Base-by-base conservation (phyloP, 768 basidiomycete species). In the Tephrocybe sp. region DNA sequence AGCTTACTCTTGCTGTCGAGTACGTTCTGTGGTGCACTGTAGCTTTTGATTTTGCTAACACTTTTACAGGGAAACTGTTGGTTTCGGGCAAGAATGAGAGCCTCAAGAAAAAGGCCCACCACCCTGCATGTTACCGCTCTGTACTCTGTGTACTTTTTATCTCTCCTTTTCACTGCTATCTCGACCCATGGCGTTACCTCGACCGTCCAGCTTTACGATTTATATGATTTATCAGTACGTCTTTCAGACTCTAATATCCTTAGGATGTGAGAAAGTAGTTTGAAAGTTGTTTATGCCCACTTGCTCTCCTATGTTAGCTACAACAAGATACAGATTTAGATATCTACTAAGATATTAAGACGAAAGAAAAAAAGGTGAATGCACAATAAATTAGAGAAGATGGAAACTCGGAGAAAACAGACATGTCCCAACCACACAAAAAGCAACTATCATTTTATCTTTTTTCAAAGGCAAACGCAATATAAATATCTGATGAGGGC, bases 1-100 rank as follows among this genome's bases (percentile, higher is more conserved):
- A 98, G 74, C 72, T 99, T 55, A 96, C 94, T 3, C 77, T 95
- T 55, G 93, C 93, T 48, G 90, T 95, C 51, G 93, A 96, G 89
- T 91, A 69, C 69, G 92, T 85, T 44, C 30, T 48, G 50, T 58
- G 53, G 13, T 54, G 49, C 44, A 19, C 32, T 52, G 4, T 35
- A 47, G 46, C 46, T 43, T 60, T 8, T 40, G 55, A 45, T 9
- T 54, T 45, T 1, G 48, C 45, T 63, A 48, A 68, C 30, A 19
- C 40, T 39, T 10, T 12, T 54, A 12, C 61, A 89, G 89, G 74
- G 92, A 95, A 75, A 94, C 92, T 9, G 87, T 95, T 60, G 92
- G 92, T 57, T 96, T 96, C 69, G 92, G 93, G 55, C 91, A 95
- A 63, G 92, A 94, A 70, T 94, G 81, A 76, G 67, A 33, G 31